Evolutionary conservation across 2,329 filamentous ascomycete genomes (phyloP).

Genomic region (Emericellopsis cladophorae): DNA sequence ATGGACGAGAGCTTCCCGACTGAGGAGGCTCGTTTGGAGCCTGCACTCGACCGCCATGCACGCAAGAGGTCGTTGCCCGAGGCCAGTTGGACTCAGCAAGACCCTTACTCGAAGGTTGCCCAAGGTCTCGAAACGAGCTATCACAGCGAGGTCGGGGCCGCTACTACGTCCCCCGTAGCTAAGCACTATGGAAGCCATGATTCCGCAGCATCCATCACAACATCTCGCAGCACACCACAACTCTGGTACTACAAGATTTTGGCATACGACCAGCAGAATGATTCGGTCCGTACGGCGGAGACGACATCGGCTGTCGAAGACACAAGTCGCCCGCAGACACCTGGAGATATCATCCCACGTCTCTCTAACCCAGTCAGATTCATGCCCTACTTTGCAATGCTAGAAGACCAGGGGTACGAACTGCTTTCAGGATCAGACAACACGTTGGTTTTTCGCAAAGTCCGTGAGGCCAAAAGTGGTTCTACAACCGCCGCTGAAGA

Average conservation of each 20-base stretch:
- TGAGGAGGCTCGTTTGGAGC: slow-evolving; percentile 12
- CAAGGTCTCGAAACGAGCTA: slow-evolving; percentile 36
- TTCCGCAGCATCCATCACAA: slow-evolving; percentile 1
- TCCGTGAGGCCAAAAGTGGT: slow-evolving; percentile 15
- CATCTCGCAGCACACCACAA: no score
- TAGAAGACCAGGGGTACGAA: slow-evolving; percentile 52
- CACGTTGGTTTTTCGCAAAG: slow-evolving; percentile 54
- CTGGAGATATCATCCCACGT: slow-evolving; percentile 45
- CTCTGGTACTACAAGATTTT: slow-evolving; percentile 45
- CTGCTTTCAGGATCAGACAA: slow-evolving; percentile 51
- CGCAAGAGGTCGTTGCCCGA: background rate
- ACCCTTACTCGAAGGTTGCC: slow-evolving; percentile 27
- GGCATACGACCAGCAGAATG: slow-evolving; percentile 48
- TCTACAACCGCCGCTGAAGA: background rate
- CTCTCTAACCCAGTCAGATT: slow-evolving; percentile 53
- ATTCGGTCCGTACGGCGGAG: slow-evolving; percentile 45
- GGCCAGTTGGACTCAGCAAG: slow-evolving; percentile 1
- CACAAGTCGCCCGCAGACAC: slow-evolving; percentile 35
- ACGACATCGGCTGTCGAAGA: slow-evolving; percentile 42
- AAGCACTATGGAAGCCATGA: slow-evolving; percentile 13
- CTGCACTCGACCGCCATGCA: slow-evolving; percentile 14
- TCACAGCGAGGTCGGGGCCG: slow-evolving; percentile 25
- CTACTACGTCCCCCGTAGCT: slow-evolving; percentile 18
- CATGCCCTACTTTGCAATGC: slow-evolving; percentile 45
- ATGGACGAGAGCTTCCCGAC: slow-evolving; percentile 28